Conservation (phyloP, 208 protist genomes). For the Trypanosoma cruzi region DNA sequence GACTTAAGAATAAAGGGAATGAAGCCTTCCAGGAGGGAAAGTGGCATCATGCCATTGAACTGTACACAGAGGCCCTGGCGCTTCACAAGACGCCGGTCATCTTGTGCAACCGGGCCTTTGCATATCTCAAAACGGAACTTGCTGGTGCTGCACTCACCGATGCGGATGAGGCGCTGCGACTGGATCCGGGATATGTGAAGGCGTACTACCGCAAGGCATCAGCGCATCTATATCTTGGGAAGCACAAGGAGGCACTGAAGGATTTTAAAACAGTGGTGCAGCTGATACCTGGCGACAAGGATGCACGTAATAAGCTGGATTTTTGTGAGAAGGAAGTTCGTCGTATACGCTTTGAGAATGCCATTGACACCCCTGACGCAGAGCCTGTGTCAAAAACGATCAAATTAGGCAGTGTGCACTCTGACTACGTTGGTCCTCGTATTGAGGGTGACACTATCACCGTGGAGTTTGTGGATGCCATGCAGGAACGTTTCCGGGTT, state of each 20-base stretch:
- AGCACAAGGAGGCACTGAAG: constrained; percentile 95
- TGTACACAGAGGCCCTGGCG: constrained; percentile 93
- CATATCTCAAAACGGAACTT: constrained; percentile 94
- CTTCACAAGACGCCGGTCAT: constrained; percentile 75
- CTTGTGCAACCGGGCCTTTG: constrained; percentile 95
- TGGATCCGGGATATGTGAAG: constrained; percentile 96
- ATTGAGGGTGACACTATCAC: constrained; percentile 77
- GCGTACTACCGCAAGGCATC: constrained; percentile 97
- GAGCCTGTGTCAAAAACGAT: constrained; percentile 75
- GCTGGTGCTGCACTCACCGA: constrained; percentile 94
- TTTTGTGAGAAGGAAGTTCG: constrained; percentile 94
- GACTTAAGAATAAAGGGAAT: constrained; percentile 86
- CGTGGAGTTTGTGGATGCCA: constrained; percentile 75
- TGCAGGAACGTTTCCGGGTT: constrained; percentile 74
- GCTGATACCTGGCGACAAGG: constrained; percentile 89
- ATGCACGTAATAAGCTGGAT: constrained; percentile 92
- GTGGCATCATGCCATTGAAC: constrained; percentile 90
- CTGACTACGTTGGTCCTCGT: constrained; percentile 74
- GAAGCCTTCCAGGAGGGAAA: constrained; percentile 83
- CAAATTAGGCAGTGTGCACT: constrained; percentile 63
- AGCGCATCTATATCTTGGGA: constrained; percentile 93
- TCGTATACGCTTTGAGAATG: constrained; percentile 94
- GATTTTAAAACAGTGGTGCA: constrained; percentile 93
- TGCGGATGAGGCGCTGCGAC: constrained; percentile 86
- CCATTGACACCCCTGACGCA: constrained; percentile 90